phyloP scores from a whole-genome alignment of 2,329 filamentous ascomycete species.

The Aspergillus pseudoviridinutans region DNA sequence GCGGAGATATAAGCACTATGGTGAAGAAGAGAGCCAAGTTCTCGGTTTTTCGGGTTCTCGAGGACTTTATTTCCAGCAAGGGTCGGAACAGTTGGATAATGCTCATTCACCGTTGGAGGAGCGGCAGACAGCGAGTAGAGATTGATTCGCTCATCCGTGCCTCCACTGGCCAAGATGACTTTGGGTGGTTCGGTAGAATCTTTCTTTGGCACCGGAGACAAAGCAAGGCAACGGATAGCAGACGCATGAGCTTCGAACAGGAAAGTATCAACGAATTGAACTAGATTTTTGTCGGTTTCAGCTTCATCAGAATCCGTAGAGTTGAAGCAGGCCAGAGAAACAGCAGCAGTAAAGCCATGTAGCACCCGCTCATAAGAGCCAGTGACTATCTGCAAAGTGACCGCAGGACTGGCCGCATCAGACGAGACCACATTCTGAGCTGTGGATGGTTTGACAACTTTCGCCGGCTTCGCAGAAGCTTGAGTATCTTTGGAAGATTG shows the following conservation, averaged over 20 bases:
- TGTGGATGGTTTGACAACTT: conserved; percentile 30
- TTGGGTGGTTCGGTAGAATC: conserved; percentile 63
- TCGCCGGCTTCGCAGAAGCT: conserved; percentile 23
- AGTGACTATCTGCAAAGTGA: conserved; percentile 81
- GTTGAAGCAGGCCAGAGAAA: conserved; percentile 43
- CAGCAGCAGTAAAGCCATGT: conserved; percentile 79
- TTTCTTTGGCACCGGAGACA: conserved; percentile 68
- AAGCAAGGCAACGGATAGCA: conserved; percentile 80
- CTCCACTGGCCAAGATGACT: conserved; percentile 83
- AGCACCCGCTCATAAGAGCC: conserved; percentile 93
- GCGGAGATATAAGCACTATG: conserved; percentile 78
- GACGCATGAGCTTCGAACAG: conserved; percentile 92
- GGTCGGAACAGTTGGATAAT: conserved; percentile 59
- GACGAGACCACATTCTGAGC: conserved; percentile 15
- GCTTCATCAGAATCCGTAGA: conserved; percentile 19
- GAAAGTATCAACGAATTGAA: conserved; percentile 84
- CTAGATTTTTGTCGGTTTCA: conserved; percentile 30
- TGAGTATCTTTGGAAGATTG: conserved; percentile 25
- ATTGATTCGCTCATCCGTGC: conserved; percentile 92
- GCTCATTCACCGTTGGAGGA: conserved; percentile 54
- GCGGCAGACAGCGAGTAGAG: conserved; percentile 81
- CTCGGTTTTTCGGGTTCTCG: conserved; percentile 82
- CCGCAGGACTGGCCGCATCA: conserved; percentile 25
- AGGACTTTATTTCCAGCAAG: conserved; percentile 69
- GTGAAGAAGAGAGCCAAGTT: conserved; percentile 81